Base-by-base conservation (phyloP, 352 stramenopile genomes). In the Globisporangium lucens region DNA sequence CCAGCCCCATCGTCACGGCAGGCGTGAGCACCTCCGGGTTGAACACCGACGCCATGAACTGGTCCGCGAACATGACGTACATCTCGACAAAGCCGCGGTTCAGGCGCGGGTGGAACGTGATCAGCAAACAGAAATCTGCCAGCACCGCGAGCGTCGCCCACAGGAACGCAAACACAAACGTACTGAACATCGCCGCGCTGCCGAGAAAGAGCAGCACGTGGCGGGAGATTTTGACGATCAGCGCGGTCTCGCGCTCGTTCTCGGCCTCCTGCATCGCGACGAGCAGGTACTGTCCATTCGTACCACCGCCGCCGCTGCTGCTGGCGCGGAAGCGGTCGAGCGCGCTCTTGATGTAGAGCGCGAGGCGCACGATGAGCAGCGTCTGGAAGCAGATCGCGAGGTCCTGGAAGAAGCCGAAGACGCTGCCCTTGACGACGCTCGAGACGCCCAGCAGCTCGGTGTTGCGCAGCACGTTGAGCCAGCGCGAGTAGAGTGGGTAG, bases 1-100 rank as follows among this genome's bases (percentile, higher is more conserved):
- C 63, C 72, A 80, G 87, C 0, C 76, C 76, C 8, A 76, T 69
- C 27, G 85, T 57, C 13, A 89, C 77, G 10, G 80, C 74, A 17
- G 74, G 72, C 6, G 80, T 85, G 35, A 89, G 70, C 56, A 87
- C 75, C 65, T 89, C 78, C 56, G 88, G 78, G 65, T 88, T 79
- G 51, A 73, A 74, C 30, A 90, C 58, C 33, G 78, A 85, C 0
- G 75, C 82, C 17, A 76, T 85, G 65, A 90, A 87, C 61, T 89
- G 78, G 33, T 68, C 71, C 51, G 79, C 79, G 65, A 88, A 89
- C 52, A 82, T 86, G 58, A 88, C 71, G 63, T 88, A 89, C 51
- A 87, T 83, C 49, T 83, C 70, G 5, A 90, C 82, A 53, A 87
- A 87, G 15, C 78, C 80, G 33, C 82, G 82, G 66, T 86, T 87